These are phyloP conservation scores for Trypanosoma brucei DNA, from an alignment of 208 protist species.

Conservation along the genomic window DNA sequence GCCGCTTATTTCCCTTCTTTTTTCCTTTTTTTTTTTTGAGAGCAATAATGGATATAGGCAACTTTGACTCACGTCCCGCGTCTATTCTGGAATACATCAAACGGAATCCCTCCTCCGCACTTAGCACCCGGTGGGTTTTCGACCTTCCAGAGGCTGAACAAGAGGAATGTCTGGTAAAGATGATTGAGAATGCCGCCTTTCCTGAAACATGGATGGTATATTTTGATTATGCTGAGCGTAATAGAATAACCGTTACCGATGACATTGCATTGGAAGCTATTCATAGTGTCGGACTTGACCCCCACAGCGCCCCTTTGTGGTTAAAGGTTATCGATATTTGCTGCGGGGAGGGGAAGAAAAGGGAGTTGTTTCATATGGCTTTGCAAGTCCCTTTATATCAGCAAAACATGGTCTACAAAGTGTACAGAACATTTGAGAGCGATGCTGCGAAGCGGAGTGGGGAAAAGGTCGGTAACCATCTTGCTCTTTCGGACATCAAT, in stretches of 20 bases:
- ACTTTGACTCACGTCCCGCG: conserved; percentile 1
- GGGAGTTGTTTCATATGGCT: conserved; percentile 62
- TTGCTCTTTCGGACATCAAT: conserved; percentile 13
- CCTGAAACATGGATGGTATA: conserved; percentile 79
- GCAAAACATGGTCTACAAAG: conserved; percentile 31
- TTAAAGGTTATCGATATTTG: conserved; percentile 36
- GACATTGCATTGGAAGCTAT: conserved; percentile 62
- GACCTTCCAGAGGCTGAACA: conserved; percentile 50
- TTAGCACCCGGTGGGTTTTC: conserved; percentile 42
- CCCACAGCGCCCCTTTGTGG: conserved; percentile 68
- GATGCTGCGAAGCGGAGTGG: conserved; percentile 14
- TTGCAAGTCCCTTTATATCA: conserved; percentile 66
- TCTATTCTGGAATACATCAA: conserved; percentile 28
- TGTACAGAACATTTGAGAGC: conserved; percentile 39
- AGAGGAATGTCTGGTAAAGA: conserved; percentile 31
- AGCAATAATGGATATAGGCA: conserved; percentile 9
- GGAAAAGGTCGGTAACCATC: neutral
- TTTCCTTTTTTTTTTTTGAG: conserved; percentile 10
- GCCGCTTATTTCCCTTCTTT: neutral
- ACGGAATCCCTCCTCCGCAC: conserved; percentile 43
- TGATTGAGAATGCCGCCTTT: conserved; percentile 69
- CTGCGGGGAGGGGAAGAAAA: conserved; percentile 29
- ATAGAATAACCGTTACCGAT: conserved; percentile 41
- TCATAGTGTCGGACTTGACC: conserved; percentile 69
- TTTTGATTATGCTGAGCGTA: conserved; percentile 54